Evolutionary conservation across 1,284 basidiomycete genomes (phyloP).

Genomic region (Marasmius fiardii): DNA sequence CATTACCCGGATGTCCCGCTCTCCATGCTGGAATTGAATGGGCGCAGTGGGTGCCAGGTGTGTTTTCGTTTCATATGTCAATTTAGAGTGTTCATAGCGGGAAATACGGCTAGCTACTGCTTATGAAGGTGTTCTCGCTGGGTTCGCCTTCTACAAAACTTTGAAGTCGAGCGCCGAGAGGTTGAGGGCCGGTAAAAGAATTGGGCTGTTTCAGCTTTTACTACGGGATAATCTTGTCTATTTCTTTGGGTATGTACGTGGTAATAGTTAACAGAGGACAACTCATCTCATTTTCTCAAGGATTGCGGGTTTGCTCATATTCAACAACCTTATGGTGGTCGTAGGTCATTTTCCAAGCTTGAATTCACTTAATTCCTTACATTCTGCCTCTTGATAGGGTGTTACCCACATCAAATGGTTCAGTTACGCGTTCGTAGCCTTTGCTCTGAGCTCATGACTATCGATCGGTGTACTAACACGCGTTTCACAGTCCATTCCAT

Average conservation of each 20-base stretch:
- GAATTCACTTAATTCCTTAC: background rate
- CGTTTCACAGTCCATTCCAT: constrained; percentile 40
- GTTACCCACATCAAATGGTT: constrained; percentile 45
- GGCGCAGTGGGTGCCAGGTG: too few relatives aligned
- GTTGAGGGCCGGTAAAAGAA: constrained; percentile 14
- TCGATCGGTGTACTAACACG: background rate
- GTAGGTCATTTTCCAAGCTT: constrained; percentile 22
- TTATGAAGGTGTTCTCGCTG: constrained; percentile 37
- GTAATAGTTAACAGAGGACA: background rate
- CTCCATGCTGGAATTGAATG: constrained; percentile 42
- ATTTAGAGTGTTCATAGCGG: too few relatives aligned
- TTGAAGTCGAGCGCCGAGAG: constrained; percentile 21
- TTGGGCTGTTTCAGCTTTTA: constrained; percentile 28
- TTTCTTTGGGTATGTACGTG: constrained; percentile 31
- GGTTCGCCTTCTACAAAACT: constrained; percentile 34
- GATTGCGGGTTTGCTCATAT: constrained; percentile 30
- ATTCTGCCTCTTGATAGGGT: constrained; percentile 29
- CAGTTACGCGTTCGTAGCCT: constrained; percentile 36
- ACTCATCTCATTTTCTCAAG: constrained; percentile 14
- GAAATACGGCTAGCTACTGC: constrained; percentile 33
- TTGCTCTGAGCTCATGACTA: background rate
- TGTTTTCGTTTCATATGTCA: too few relatives aligned
- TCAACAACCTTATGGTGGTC: constrained; percentile 45
- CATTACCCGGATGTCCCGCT: constrained; percentile 39
- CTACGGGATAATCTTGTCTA: constrained; percentile 38